Base-by-base conservation (phyloP, 345 rosid genomes). In the Linum lewisii region DNA sequence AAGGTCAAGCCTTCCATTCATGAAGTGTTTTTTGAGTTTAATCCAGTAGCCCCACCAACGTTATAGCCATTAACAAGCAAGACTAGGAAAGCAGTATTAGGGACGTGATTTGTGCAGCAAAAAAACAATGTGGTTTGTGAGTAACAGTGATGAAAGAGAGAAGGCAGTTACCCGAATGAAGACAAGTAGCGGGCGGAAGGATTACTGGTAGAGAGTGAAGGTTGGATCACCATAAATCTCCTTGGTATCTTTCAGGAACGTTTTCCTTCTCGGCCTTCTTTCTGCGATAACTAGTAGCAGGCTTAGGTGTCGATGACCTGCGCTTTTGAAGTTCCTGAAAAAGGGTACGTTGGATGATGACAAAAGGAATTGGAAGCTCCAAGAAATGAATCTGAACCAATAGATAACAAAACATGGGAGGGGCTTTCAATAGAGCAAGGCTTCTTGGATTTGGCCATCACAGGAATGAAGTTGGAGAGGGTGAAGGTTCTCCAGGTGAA, bases 11-110 rank as follows among this genome's bases (percentile, higher is more conserved):
- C 93, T 86, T 54, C 93, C 98, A 25, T 70, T 75, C 75, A 81
- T 52, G 69, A 92, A 92, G 81, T 88, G 90, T 64, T 88, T 88
- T 85, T 86, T 92, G 65, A 92, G 73, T 73, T 92, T 92, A 42
- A 71, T 38, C 98, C 98, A 92, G 65, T 81, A 86, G 54, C 98
- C 96, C n/a, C n/a, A 74, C 98, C 88, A 24, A 92, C 90, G 71
- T 92, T 92, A 72, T 92, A 92, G 61, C 98, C 98, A 61, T 91
- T 96, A 74, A 91, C 95, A 13, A 91, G 98, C 82, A 91, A 73
- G 54, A 91, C 96, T 2, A 96, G 98, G 58, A 80, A 77, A 20
- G 83, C 87, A 71, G 72, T 75, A 7, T 74, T 84, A 23, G 86
- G 11, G 26, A 79, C 81, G 74, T 79, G 96, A 67, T 80, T 79